Evolutionary conservation across 192 early-diverging fungal genomes (phyloP), one percentile per base, ranked within the genome.

Genomic region (Backusella liffmaniae): DNA sequence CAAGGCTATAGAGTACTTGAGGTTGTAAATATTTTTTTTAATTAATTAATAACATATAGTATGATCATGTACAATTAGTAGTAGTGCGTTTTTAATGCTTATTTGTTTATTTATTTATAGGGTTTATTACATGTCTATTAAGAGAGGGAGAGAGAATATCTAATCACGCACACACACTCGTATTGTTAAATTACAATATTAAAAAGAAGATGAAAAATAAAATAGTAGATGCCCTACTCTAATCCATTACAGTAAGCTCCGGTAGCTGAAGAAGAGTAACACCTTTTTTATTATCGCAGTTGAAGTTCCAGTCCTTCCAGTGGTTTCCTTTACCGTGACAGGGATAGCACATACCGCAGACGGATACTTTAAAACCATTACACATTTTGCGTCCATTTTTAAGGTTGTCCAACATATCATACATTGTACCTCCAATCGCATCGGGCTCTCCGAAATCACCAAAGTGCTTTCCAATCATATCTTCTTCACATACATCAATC

Each of bases 391-490:
- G 77, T 29, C 76, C 71, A 59, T 84, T 82, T 2, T 73, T 39
- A 12, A 90, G 46, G 73, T 90, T 90, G 29, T 82, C 80, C 36
- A 86, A 80, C 86, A 90, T 90, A 13, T 85, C 83, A 42, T 86
- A 78, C 88, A 90, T 90, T 4, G 83, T 84, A 39, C 84, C 84
- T 26, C 76, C 73, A 35, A 78, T 78, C 4, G 77, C 77, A 44
- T 69, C 72, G 16, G 62, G 18, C 39, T 78, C 77, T 56, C 65
- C 77, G 32, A 78, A 78, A 41, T 87, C 86, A 62, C 82, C 83
- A 67, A 90, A 90, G 72, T 87, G 88, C 51, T 90, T 90, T 12
- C 84, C 88, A 76, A 90, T 87, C 88, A 90, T 86, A 62, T 90
- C 88, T 53, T 90, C 80, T 66, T 90, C 88, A 66, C 88, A 90